These are phyloP conservation scores for Agrostemma githago DNA, from an alignment of 148 eudicot species.

Conservation along the genomic window DNA sequence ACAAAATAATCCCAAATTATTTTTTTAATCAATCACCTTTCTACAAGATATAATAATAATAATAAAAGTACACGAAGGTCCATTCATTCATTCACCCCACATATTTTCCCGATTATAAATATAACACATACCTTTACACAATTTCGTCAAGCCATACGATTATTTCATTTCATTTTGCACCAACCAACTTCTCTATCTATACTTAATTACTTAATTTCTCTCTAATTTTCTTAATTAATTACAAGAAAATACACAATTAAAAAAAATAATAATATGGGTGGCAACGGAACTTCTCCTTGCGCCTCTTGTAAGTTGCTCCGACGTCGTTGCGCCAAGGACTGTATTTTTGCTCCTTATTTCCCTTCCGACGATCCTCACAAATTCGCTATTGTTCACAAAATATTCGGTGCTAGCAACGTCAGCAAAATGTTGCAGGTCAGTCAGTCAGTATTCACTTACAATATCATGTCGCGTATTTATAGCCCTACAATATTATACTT, in stretches of 20 bases:
- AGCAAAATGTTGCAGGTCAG: conserved; percentile 80
- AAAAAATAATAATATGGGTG: conserved; percentile 44
- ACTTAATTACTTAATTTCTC: background rate
- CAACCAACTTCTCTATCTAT: background rate
- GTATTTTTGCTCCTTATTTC: conserved; percentile 83
- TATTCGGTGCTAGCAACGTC: conserved; percentile 91
- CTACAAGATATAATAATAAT: background rate
- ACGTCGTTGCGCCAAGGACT: conserved; percentile 81
- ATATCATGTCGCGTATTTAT: conserved; percentile 2
- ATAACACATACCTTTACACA: conserved; percentile 25
- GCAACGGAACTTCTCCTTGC: conserved; percentile 76
- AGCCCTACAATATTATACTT: background rate
- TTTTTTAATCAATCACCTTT: too few relatives aligned
- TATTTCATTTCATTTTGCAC: background rate
- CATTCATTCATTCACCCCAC: conserved; percentile 15
- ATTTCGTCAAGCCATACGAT: conserved; percentile 16
- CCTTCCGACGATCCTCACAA: conserved; percentile 88
- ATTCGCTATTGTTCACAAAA: conserved; percentile 86
- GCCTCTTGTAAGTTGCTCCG: conserved; percentile 91
- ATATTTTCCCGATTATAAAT: conserved; percentile 27
- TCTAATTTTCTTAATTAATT: background rate
- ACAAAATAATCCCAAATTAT: too few relatives aligned
- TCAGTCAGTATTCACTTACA: background rate
- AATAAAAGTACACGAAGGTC: conserved; percentile 17
- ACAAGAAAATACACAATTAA: background rate